Conservation (phyloP, 1,284 basidiomycete species). For the Moesziomyces sp. region DNA sequence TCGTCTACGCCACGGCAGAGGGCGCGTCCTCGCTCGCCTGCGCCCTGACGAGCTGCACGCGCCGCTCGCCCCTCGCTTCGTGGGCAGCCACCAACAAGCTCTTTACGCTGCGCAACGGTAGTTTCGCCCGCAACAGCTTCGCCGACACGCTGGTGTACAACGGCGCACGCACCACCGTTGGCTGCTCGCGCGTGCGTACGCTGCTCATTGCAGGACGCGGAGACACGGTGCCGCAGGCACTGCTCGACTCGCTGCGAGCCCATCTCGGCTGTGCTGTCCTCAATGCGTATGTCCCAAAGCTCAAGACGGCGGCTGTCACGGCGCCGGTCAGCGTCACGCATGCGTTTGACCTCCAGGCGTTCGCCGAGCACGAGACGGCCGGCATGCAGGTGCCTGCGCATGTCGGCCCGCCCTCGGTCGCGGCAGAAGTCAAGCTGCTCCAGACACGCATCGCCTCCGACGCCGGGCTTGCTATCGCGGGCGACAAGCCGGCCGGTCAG, state of each 20-base stretch:
- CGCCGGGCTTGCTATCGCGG: conserved; percentile 32
- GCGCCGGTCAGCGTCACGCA: conserved; percentile 57
- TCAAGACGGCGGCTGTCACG: conserved; percentile 22
- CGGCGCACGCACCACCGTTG: conserved; percentile 26
- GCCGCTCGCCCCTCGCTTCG: conserved; percentile 27
- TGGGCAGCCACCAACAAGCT: conserved; percentile 48
- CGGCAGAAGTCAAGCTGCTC: conserved; percentile 62
- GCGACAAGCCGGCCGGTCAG: conserved; percentile 24
- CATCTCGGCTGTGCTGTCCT: conserved; percentile 61
- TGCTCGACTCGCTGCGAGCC: conserved; percentile 60
- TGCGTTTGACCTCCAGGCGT: conserved; percentile 63
- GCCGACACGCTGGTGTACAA: conserved; percentile 47
- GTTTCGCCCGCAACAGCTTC: conserved; percentile 30
- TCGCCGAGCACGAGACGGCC: conserved; percentile 48
- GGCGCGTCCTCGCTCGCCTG: conserved; percentile 50
- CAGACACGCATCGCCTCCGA: conserved; percentile 32
- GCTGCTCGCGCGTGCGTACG: conserved; percentile 33
- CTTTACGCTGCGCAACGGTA: conserved; percentile 54
- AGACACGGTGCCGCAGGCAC: conserved; percentile 43
- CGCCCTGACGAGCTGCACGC: conserved; percentile 31
- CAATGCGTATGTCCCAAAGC: conserved; percentile 54
- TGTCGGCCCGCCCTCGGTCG: conserved; percentile 62
- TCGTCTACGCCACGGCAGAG: conserved; percentile 52
- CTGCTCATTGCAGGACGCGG: conserved; percentile 40
- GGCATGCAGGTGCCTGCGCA: conserved; percentile 53